These are phyloP conservation scores for Sporothrix inflata DNA, from an alignment of 2,329 filamentous ascomycete genomes.

Conservation along the genomic window DNA sequence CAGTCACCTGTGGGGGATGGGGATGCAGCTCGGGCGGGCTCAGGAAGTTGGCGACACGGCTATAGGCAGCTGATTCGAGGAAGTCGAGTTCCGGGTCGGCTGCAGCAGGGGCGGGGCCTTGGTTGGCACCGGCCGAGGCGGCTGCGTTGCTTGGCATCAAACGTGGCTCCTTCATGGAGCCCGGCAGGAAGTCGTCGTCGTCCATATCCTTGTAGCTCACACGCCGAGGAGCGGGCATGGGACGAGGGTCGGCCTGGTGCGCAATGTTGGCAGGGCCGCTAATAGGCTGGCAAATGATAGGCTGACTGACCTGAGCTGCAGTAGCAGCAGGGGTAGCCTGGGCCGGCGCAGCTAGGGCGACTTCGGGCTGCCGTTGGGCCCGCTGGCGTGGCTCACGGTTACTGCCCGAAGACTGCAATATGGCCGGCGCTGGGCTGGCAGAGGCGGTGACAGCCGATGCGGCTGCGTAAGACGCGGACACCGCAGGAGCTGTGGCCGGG, in stretches of 20 bases:
- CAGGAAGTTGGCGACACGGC: constrained; percentile 55
- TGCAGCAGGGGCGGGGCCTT: not conserved
- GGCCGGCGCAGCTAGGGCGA: not conserved
- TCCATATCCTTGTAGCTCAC: constrained; percentile 31
- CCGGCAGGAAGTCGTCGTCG: constrained; percentile 29
- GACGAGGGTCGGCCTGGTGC: not conserved
- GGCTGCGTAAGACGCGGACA: not conserved
- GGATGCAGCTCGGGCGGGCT: constrained; percentile 46
- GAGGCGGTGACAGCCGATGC: not conserved
- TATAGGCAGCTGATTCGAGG: constrained; percentile 48
- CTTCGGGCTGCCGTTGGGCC: not conserved
- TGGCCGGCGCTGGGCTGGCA: not conserved
- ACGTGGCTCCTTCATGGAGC: constrained; percentile 15
- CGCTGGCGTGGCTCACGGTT: not conserved
- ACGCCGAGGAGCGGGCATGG: not conserved
- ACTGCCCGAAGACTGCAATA: not conserved
- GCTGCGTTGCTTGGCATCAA: not conserved
- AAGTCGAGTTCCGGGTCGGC: constrained; percentile 29
- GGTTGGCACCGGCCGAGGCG: not conserved
- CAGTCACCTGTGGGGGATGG: not conserved
- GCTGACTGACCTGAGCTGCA: not conserved
- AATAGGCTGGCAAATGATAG: not conserved
- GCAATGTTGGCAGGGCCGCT: not conserved
- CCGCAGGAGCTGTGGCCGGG: not conserved
- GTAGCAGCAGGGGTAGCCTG: not conserved